Conservation (phyloP, 495 filamentous ascomycete genomes). For the Paragyromitra xinjiangensis region DNA sequence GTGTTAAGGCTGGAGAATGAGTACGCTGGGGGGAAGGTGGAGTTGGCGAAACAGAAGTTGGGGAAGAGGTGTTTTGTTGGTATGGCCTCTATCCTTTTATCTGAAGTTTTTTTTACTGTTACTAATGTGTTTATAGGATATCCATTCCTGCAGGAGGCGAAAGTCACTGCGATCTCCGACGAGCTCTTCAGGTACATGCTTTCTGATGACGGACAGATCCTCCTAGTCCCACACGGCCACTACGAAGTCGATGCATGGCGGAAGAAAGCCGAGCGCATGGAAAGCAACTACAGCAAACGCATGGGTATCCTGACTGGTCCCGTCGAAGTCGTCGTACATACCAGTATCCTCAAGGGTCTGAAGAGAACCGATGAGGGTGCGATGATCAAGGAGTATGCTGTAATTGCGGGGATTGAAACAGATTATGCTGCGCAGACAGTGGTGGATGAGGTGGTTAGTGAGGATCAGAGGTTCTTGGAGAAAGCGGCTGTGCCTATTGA, state of each 20-base stretch:
- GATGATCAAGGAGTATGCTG: constrained; percentile 89
- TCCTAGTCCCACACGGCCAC: constrained; percentile 75
- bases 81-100: constrained; percentile 33
- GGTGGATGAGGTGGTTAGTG: constrained; percentile 88
- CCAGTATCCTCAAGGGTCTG: constrained; percentile 91
- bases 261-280: constrained; percentile 83
- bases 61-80: constrained; percentile 86
- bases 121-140: constrained; percentile 64
- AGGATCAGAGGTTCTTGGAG: constrained; percentile 93
- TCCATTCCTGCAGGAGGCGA: constrained; percentile 93
- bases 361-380: constrained; percentile 90
- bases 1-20: constrained; percentile 81
- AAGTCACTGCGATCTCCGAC: constrained; percentile 86
- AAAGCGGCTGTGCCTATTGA: constrained; percentile 82
- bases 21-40: constrained; percentile 71
- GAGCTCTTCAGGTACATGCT: constrained; percentile 91
- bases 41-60: constrained; percentile 77
- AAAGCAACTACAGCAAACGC: constrained; percentile 85
- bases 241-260: constrained; percentile 82
- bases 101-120: neutral
- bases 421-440: constrained; percentile 90
- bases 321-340: constrained; percentile 88
- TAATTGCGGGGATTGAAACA: constrained; percentile 86
- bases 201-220: constrained; percentile 66
- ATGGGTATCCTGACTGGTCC: constrained; percentile 85